These are phyloP conservation scores for Lagenidium giganteum DNA, from an alignment of 352 stramenopile species.

Conservation along the genomic window DNA sequence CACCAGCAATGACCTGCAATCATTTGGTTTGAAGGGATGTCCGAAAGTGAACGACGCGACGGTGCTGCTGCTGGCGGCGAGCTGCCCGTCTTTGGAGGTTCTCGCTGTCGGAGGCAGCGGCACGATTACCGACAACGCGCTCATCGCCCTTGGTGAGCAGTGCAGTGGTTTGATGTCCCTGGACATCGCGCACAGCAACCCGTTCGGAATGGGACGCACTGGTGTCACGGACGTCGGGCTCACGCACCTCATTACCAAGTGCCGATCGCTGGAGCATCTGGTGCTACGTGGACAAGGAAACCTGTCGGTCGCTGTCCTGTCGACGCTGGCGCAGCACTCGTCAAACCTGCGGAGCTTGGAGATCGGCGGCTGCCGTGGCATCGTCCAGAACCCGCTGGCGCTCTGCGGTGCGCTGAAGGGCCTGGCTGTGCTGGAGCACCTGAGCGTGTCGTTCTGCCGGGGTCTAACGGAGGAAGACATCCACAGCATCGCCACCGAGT, in stretches of 20 bases:
- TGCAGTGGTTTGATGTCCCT: constrained; percentile 33
- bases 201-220: constrained; percentile 46
- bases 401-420: constrained; percentile 33
- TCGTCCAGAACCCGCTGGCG: constrained; percentile 42
- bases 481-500: constrained; percentile 49
- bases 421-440: constrained; percentile 38
- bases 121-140: constrained; percentile 33
- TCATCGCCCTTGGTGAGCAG: constrained; percentile 33
- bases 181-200: constrained; percentile 61
- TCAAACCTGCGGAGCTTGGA: constrained; percentile 40
- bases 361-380: constrained; percentile 51
- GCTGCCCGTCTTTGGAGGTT: constrained; percentile 28
- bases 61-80: constrained; percentile 24
- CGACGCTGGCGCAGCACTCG: constrained; percentile 30
- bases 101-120: constrained; percentile 43
- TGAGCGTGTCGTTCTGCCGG: constrained; percentile 54
- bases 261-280: constrained; percentile 30
- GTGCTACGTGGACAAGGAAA: constrained; percentile 46
- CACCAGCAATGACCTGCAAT: constrained; percentile 21
- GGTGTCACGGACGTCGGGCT: constrained; percentile 44
- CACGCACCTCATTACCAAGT: constrained; percentile 36
- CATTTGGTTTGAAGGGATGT: constrained; percentile 48
- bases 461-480: constrained; percentile 39
- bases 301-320: constrained; percentile 33
- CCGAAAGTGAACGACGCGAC: constrained; percentile 41